Conservation (phyloP, 345 rosid genomes). For the Populus deltoides region DNA sequence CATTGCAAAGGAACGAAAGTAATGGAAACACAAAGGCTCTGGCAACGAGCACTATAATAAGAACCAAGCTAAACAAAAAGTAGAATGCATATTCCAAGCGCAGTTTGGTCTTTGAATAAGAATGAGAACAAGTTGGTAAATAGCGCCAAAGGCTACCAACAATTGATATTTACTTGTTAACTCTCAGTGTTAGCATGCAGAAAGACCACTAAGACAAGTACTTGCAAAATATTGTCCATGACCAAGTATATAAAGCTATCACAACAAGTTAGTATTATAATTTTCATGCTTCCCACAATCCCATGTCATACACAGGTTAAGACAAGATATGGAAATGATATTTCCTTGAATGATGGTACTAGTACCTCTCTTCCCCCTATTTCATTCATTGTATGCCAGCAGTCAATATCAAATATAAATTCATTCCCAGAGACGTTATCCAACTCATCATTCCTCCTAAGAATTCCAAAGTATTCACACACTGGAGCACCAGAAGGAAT, state of each 20-base stretch:
- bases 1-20: neutral
- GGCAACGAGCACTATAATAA: neutral
- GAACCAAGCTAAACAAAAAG: neutral
- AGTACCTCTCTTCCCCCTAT: slow-evolving; percentile 29
- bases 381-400: slow-evolving; percentile 30
- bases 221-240: neutral
- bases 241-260: neutral
- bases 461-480: slow-evolving; percentile 26
- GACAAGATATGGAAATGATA: neutral
- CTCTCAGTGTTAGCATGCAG: neutral
- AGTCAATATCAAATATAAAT: slow-evolving; percentile 25
- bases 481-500: slow-evolving; percentile 32
- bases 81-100: neutral
- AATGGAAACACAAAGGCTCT: neutral
- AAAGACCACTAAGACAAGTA: neutral
- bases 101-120: neutral
- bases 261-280: neutral
- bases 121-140: neutral
- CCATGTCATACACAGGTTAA: neutral
- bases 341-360: neutral
- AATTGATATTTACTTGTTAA: neutral
- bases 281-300: neutral
- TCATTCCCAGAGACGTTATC: slow-evolving; percentile 25
- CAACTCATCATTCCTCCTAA: slow-evolving; percentile 15
- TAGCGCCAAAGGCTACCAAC: neutral